Conservation (phyloP, 345 rosid species). For the Lagerstroemia speciosa region DNA sequence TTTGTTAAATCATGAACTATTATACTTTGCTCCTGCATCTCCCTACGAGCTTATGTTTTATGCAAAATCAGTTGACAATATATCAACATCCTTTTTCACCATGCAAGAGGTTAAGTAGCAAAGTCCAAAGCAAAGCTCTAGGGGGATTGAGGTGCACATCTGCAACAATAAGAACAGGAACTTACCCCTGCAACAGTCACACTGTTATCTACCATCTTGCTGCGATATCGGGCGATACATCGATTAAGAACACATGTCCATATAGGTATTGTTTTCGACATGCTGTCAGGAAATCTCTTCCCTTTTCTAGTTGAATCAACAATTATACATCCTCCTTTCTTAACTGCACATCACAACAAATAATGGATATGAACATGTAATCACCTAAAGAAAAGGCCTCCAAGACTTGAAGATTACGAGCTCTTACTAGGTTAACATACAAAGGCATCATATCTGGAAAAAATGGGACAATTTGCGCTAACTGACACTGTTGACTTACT, state of each 20-base stretch:
- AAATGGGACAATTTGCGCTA: too few species aligned
- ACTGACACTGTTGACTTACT: too few species aligned
- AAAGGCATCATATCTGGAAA: too few species aligned
- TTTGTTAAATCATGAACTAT: too few species aligned
- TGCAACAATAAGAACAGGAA: neutral
- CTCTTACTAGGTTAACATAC: too few species aligned
- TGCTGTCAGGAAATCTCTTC: slow-evolving; percentile 90
- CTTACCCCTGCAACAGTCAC: slow-evolving; percentile 33
- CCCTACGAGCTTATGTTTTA: too few species aligned
- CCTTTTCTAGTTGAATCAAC: slow-evolving; percentile 86
- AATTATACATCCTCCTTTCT: slow-evolving; percentile 83
- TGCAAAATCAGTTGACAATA: neutral
- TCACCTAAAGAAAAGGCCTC: too few species aligned
- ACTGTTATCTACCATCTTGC: slow-evolving; percentile 19
- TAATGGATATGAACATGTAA: slow-evolving; percentile 1
- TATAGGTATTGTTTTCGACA: slow-evolving; percentile 93
- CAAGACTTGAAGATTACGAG: too few species aligned
- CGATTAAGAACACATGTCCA: slow-evolving; percentile 86
- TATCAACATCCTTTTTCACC: neutral
- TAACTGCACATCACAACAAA: slow-evolving; percentile 42
- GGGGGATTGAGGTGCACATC: neutral
- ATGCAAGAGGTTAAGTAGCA: neutral
- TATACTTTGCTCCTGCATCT: neutral
- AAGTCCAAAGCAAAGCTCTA: neutral
- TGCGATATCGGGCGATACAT: slow-evolving; percentile 32